These are phyloP conservation scores for Hyaloscypha hepaticicola DNA, from an alignment of 495 filamentous ascomycete genomes.

Conservation along the genomic window DNA sequence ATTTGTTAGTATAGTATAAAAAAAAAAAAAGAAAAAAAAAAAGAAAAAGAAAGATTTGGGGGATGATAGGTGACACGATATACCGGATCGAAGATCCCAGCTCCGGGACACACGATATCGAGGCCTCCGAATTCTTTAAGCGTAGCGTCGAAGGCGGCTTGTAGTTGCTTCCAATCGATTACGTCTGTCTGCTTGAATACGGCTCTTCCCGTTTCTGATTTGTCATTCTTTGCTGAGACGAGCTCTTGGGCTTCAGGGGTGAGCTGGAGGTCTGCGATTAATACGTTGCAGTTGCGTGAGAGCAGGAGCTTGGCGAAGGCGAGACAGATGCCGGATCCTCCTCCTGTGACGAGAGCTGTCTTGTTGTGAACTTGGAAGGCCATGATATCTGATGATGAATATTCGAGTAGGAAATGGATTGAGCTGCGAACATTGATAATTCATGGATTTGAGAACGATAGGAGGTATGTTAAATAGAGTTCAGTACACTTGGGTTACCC, in stretches of 20 bases:
- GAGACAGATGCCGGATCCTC: constrained; percentile 67
- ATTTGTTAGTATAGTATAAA: too few relatives aligned
- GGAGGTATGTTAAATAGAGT: too few relatives aligned
- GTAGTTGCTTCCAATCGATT: constrained; percentile 54
- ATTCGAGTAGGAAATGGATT: too few relatives aligned
- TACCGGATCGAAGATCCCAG: constrained; percentile 48
- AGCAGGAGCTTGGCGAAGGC: constrained; percentile 62
- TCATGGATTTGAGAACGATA: too few relatives aligned
- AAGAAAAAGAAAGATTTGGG: too few relatives aligned
- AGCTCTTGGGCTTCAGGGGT: constrained; percentile 59
- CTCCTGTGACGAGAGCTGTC: constrained; percentile 73
- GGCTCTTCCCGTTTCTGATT: constrained; percentile 37
- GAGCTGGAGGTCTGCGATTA: constrained; percentile 60
- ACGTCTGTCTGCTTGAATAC: constrained; percentile 64
- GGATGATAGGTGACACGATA: too few relatives aligned
- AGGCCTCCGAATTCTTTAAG: constrained; percentile 54
- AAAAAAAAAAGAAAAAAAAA: too few relatives aligned
- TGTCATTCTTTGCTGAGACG: constrained; percentile 40
- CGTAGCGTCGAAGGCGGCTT: constrained; percentile 55
- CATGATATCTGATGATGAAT: too few relatives aligned
- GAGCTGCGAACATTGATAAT: too few relatives aligned
- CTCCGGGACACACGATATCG: constrained; percentile 65
- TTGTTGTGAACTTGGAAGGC: constrained; percentile 41
- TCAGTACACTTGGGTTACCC: too few relatives aligned
- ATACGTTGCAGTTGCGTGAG: constrained; percentile 56